These are phyloP conservation scores for Truncatella angustata DNA, from an alignment of 2,329 filamentous ascomycete species.

Conservation along the genomic window DNA sequence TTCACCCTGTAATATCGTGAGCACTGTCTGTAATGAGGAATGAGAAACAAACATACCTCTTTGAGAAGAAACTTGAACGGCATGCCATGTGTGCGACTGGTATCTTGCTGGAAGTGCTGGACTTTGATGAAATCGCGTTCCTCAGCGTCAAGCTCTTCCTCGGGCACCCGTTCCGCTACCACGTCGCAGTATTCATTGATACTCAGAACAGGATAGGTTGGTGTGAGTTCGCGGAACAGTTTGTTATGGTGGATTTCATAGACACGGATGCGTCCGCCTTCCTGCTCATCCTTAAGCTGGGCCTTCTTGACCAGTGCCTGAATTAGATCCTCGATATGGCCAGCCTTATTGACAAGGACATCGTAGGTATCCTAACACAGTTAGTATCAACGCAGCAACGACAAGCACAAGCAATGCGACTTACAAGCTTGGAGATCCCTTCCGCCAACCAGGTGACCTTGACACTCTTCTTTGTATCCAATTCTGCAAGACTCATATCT, in stretches of 20 bases:
- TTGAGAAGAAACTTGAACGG: conserved; percentile 89
- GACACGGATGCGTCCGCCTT: conserved; percentile 69
- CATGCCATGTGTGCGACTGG: conserved; percentile 77
- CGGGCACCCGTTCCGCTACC: conserved; percentile 77
- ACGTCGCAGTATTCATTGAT: conserved; percentile 84
- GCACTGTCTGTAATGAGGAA: conserved; percentile 15
- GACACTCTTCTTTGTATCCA: conserved; percentile 87
- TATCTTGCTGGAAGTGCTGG: conserved; percentile 92
- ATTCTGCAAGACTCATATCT: conserved; percentile 89
- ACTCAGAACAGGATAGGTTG: conserved; percentile 71
- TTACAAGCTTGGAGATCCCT: conserved; percentile 85
- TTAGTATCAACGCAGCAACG: neutral
- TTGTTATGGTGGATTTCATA: conserved; percentile 83
- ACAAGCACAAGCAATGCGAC: conserved; percentile 17
- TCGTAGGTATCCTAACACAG: conserved; percentile 76
- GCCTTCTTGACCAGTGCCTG: conserved; percentile 76
- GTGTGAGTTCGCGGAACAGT: conserved; percentile 73
- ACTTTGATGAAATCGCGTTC: conserved; percentile 67
- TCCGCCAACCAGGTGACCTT: conserved; percentile 85
- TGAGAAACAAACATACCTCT: conserved; percentile 49
- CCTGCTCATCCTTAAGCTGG: conserved; percentile 70
- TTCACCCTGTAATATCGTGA: conserved; percentile 60
- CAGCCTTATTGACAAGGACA: conserved; percentile 83
- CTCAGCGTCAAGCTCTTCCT: conserved; percentile 63
- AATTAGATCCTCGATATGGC: conserved; percentile 76